phyloP scores from a whole-genome alignment of 352 stramenopile genomes.

The Pythium brachiatum region DNA sequence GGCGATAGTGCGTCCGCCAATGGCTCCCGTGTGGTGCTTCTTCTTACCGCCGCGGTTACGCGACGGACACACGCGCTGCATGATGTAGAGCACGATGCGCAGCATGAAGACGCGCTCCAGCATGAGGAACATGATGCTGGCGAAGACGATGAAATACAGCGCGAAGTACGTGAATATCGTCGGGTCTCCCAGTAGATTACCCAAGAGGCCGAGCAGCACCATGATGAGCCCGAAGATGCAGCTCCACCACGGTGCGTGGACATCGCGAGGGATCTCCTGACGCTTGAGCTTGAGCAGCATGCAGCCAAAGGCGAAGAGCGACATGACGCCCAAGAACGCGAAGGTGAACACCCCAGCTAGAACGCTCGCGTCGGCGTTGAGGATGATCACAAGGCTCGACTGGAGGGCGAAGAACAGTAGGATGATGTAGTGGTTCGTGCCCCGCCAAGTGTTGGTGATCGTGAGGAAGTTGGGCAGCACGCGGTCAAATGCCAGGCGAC shows the following conservation, averaged over 20 bases:
- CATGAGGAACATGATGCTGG: constrained; percentile 77
- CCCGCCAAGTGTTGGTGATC: constrained; percentile 43
- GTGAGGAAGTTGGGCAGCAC: constrained; percentile 42
- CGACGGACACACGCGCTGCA: constrained; percentile 62
- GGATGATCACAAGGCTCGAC: constrained; percentile 49
- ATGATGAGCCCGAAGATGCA: constrained; percentile 75
- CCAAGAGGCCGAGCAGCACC: constrained; percentile 59
- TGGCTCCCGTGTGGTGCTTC: constrained; percentile 50
- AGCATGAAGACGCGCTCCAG: constrained; percentile 77
- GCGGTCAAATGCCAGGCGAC: constrained; percentile 63
- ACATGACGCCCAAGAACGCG: constrained; percentile 90
- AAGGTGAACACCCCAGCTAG: constrained; percentile 92
- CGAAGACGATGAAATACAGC: constrained; percentile 71
- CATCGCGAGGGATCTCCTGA: constrained; percentile 85
- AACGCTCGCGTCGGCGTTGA: constrained; percentile 69
- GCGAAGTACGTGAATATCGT: constrained; percentile 83
- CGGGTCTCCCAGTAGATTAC: constrained; percentile 68
- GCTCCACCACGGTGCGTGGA: constrained; percentile 80
- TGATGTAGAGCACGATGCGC: constrained; percentile 62
- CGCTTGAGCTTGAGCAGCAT: constrained; percentile 93
- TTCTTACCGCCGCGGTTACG: constrained; percentile 25
- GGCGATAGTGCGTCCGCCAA: constrained; percentile 66
- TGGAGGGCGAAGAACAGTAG: constrained; percentile 51
- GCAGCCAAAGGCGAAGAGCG: constrained; percentile 88
- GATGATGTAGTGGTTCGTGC: constrained; percentile 68